Conservation (phyloP, 306 rosid genomes). For the Styphnolobium japonicum region DNA sequence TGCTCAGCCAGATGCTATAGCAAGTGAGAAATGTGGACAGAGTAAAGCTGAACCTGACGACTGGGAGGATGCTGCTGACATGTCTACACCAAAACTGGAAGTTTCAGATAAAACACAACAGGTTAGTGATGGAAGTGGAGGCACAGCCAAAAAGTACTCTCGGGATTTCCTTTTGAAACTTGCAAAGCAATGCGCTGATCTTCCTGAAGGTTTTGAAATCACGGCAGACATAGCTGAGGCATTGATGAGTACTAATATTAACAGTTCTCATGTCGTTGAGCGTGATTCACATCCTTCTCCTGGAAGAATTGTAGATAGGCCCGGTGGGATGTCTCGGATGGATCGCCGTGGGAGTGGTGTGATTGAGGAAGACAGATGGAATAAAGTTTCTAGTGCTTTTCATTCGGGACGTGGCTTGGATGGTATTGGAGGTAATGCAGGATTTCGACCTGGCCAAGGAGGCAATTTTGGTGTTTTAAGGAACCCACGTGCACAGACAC, state of each 20-base stretch:
- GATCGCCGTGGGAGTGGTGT: slow-evolving; percentile 75
- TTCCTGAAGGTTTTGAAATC: slow-evolving; percentile 70
- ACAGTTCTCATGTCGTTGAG: slow-evolving; percentile 42
- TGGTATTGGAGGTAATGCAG: slow-evolving; percentile 46
- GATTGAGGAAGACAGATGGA: slow-evolving; percentile 79
- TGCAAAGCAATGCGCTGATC: slow-evolving; percentile 53
- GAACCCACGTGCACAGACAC: slow-evolving; percentile 59
- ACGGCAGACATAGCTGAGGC: slow-evolving; percentile 43
- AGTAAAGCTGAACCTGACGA: slow-evolving; percentile 77
- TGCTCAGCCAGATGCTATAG: slow-evolving; percentile 33
- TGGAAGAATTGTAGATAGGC: slow-evolving; percentile 67
- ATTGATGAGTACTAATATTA: slow-evolving; percentile 37
- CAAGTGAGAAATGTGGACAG: slow-evolving; percentile 35
- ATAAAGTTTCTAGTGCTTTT: slow-evolving; percentile 40
- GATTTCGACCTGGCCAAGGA: slow-evolving; percentile 69
- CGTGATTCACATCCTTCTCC: slow-evolving; percentile 66
- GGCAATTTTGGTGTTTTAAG: slow-evolving; percentile 70
- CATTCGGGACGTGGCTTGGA: slow-evolving; percentile 58
- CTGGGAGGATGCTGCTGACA: slow-evolving; percentile 98
- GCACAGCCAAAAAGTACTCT: slow-evolving; percentile 62
- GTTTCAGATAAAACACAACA: slow-evolving; percentile 38
- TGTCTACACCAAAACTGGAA: slow-evolving; percentile 70
- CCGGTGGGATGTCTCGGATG: slow-evolving; percentile 52
- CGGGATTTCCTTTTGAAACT: slow-evolving; percentile 86
- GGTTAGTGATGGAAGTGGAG: slow-evolving; percentile 46